phyloP scores from a whole-genome alignment of 805 yeast genomes.

The Clavispora santaluciae region DNA sequence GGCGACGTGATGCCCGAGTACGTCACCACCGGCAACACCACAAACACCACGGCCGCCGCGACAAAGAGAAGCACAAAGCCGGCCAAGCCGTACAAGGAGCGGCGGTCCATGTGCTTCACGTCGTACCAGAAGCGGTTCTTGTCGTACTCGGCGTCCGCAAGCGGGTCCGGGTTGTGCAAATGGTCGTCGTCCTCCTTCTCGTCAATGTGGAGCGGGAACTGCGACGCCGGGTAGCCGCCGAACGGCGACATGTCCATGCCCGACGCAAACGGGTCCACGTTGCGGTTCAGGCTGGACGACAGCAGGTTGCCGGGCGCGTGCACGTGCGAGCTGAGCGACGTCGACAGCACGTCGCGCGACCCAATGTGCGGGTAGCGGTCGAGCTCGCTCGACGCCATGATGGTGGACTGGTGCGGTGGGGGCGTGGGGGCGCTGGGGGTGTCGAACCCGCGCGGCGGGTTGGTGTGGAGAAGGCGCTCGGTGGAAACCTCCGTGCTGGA shows the following conservation, averaged over 20 bases:
- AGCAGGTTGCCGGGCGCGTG: conserved; percentile 4
- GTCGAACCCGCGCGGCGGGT: background rate
- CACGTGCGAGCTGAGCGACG: conserved; percentile 10
- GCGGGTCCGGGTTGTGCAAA: conserved; percentile 93
- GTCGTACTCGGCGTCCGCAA: conserved; percentile 82
- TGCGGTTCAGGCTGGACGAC: conserved; percentile 5
- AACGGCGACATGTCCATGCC: conserved; percentile 49
- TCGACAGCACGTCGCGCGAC: conserved; percentile 12
- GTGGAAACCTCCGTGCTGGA: conserved; percentile 5
- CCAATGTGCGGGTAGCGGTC: conserved; percentile 16
- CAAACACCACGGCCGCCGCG: conserved; percentile 50
- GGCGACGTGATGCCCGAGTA: conserved; percentile 58
- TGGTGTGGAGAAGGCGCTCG: background rate
- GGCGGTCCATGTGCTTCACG: conserved; percentile 59
- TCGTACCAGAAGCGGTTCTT: conserved; percentile 61
- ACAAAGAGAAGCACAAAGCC: conserved; percentile 54
- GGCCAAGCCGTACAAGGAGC: conserved; percentile 55
- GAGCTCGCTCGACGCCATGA: conserved; percentile 13
- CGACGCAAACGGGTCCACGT: conserved; percentile 11
- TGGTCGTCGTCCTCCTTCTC: conserved; percentile 95
- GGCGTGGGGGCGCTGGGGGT: background rate
- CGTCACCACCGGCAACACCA: conserved; percentile 79
- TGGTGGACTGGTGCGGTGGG: background rate
- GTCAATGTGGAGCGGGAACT: conserved; percentile 87
- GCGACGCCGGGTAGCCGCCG: conserved; percentile 95